These are phyloP conservation scores for Diddensiella caesifluorescens DNA, from an alignment of 805 yeast genomes.

Conservation along the genomic window DNA sequence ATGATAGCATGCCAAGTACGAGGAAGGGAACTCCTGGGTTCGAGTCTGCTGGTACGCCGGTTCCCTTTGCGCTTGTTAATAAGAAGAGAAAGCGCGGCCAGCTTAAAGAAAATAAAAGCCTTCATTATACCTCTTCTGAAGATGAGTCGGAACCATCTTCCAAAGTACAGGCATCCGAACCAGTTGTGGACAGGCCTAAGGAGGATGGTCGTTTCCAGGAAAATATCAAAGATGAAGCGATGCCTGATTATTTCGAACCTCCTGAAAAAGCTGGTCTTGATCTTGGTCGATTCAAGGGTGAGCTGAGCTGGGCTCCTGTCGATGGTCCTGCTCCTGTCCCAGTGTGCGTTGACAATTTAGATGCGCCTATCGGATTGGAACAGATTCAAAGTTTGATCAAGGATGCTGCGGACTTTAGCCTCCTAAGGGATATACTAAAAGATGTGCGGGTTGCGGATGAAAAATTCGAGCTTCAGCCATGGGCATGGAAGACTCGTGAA, in stretches of 20 bases:
- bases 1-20: slow-evolving; percentile 14
- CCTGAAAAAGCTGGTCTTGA: no score
- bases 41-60: slow-evolving; percentile 6
- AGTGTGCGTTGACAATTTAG: slow-evolving; percentile 44
- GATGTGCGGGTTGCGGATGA: slow-evolving; percentile 20
- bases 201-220: no score
- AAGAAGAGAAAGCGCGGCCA: slow-evolving; percentile 4
- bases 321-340: slow-evolving; percentile 45
- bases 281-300: no score
- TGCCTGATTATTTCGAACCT: no score
- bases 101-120: slow-evolving; percentile 4
- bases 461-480: slow-evolving; percentile 41
- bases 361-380: slow-evolving; percentile 38
- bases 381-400: slow-evolving; percentile 50
- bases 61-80: slow-evolving; percentile 9
- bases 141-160: slow-evolving; percentile 21
- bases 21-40: slow-evolving; percentile 14
- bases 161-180: background rate
- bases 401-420: slow-evolving; percentile 68
- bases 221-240: no score
- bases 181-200: slow-evolving; percentile 16
- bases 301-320: slow-evolving; percentile 40
- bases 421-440: slow-evolving; percentile 45
- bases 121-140: slow-evolving; percentile 45
- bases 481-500: slow-evolving; percentile 62